Conservation (phyloP, 116 monocot genomes). For the Dioscorea cayenensis region DNA sequence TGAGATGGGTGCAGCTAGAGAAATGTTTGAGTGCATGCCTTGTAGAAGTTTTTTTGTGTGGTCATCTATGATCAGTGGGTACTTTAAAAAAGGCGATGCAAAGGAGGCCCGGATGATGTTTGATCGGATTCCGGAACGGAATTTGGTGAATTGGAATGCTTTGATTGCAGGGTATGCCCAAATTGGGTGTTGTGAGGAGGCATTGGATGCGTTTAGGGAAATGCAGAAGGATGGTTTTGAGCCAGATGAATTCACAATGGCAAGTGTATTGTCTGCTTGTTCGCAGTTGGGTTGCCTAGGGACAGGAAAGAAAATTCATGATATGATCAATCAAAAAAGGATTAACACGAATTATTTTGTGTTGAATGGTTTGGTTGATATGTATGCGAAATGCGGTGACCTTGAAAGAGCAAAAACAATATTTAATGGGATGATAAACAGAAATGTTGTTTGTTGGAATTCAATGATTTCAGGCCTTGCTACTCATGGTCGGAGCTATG, state of each 20-base stretch:
- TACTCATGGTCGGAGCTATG: slow-evolving; percentile 34
- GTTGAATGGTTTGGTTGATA: slow-evolving; percentile 50
- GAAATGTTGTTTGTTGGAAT: slow-evolving; percentile 49
- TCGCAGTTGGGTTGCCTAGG: slow-evolving; percentile 40
- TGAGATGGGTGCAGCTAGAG: slow-evolving; percentile 37
- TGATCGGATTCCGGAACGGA: slow-evolving; percentile 36
- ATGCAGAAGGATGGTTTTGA: slow-evolving; percentile 35
- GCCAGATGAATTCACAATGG: slow-evolving; percentile 42
- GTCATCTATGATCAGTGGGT: slow-evolving; percentile 60
- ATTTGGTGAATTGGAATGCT: slow-evolving; percentile 62
- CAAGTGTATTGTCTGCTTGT: slow-evolving; percentile 45
- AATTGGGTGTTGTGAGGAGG: slow-evolving; percentile 44
- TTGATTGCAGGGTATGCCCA: slow-evolving; percentile 51
- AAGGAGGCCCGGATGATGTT: slow-evolving; percentile 35
- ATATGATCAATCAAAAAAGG: slow-evolving; percentile 15
- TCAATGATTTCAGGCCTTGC: slow-evolving; percentile 62
- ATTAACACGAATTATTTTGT: slow-evolving; percentile 45
- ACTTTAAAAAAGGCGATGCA: slow-evolving; percentile 45
- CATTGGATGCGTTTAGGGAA: slow-evolving; percentile 34
- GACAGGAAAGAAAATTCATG: slow-evolving; percentile 31
- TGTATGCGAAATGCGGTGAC: slow-evolving; percentile 78
- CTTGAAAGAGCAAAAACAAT: slow-evolving; percentile 31
- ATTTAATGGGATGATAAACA: slow-evolving; percentile 30
- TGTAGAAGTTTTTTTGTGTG: slow-evolving; percentile 40
- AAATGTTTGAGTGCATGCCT: slow-evolving; percentile 50